A percentile compares a stretch with the other conserved stretches of the same genome.
phyloP scores from a whole-genome alignment of 306 rosid genomes.

The Vigna trinervia region DNA sequence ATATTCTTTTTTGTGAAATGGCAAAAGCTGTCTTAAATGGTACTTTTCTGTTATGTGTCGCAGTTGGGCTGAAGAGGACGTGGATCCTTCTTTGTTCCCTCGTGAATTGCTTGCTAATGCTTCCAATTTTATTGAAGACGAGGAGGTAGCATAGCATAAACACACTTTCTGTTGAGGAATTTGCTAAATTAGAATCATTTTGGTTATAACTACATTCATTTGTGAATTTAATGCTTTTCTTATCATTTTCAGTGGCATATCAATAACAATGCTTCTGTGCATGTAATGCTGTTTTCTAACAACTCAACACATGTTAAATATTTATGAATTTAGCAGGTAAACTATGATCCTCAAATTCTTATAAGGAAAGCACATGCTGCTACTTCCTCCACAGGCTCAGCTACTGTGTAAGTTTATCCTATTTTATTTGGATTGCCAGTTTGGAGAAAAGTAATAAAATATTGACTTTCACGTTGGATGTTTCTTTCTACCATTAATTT shows the following conservation, averaged over 20 bases:
- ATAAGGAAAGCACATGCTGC: conserved; percentile 90
- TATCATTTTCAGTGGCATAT: neutral
- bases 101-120: conserved; percentile 79
- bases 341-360: conserved; percentile 81
- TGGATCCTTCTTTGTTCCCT: conserved; percentile 90
- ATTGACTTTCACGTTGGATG: conserved; percentile 16
- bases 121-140: conserved; percentile 62
- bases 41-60: conserved; percentile 9
- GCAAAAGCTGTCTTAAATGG: conserved; percentile 3
- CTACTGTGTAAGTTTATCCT: conserved; percentile 74
- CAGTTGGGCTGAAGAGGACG: conserved; percentile 93
- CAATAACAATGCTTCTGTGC: conserved; percentile 21
- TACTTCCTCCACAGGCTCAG: conserved; percentile 86
- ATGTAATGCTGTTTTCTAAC: conserved; percentile 39
- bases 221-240: neutral
- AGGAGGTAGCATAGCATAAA: conserved; percentile 62
- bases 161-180: neutral
- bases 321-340: conserved; percentile 64
- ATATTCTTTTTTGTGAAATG: neutral
- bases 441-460: neutral
- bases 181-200: neutral
- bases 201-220: neutral
- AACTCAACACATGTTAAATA: neutral
- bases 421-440: conserved; percentile 4
- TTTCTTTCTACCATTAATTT: neutral